Conservation (phyloP, 108 stramenopile species). For the Cyclotella sp. region DNA sequence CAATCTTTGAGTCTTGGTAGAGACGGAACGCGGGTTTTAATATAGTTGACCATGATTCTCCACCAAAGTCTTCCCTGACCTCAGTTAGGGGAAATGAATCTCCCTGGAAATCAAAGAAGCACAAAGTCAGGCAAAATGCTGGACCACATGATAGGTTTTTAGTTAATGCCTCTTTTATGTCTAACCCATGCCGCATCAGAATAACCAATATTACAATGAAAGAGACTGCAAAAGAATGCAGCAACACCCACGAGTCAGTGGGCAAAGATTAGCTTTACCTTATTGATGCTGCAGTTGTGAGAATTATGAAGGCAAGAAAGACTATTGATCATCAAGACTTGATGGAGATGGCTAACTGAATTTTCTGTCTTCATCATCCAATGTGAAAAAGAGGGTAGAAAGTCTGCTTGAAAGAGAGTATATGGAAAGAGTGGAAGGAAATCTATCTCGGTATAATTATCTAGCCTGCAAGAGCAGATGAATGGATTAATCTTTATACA, state of each 20-base stretch:
- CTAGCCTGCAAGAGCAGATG: constrained; percentile 71
- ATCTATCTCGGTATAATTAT: constrained; percentile 94
- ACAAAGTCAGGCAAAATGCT: constrained; percentile 69
- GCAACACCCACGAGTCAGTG: constrained; percentile 92
- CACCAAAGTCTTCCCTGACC: constrained; percentile 17
- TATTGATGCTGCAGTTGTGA: constrained; percentile 96
- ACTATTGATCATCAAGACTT: constrained; percentile 88
- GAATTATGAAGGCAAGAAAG: constrained; percentile 99
- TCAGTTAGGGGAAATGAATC: constrained; percentile 37
- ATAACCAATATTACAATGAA: constrained; percentile 95
- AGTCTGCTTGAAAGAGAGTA: constrained; percentile 98
- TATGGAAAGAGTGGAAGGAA: constrained; percentile 91
- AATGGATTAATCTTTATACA: no score
- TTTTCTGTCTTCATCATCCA: constrained; percentile 83
- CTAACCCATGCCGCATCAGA: constrained; percentile 88
- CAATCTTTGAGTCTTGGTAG: constrained; percentile 88
- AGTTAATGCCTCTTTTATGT: constrained; percentile 81
- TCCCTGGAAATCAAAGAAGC: constrained; percentile 52
- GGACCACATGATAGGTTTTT: constrained; percentile 81
- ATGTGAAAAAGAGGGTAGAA: constrained; percentile 97
- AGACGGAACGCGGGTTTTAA: constrained; percentile 79
- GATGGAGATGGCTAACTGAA: constrained; percentile 90
- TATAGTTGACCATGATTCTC: constrained; percentile 59
- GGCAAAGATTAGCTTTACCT: constrained; percentile 92
- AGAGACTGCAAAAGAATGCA: constrained; percentile 92